phyloP scores from a whole-genome alignment of 2,329 filamentous ascomycete species.

The Talaromyces pinophilus region DNA sequence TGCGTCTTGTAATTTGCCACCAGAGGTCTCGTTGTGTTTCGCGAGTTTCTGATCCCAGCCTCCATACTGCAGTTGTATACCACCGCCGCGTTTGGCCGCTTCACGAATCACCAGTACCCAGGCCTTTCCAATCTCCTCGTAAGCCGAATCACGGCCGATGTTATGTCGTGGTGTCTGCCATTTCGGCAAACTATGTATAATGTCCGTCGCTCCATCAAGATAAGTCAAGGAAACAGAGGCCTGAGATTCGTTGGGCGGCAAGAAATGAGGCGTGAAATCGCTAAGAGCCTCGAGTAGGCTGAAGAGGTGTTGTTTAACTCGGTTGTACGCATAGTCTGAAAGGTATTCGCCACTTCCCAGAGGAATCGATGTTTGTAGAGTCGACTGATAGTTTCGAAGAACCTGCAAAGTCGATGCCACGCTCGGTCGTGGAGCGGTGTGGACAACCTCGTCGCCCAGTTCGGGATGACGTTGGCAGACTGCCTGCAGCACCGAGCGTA shows the following conservation, averaged over 20 bases:
- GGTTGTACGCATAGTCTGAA: slow-evolving; percentile 92
- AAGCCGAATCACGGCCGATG: slow-evolving; percentile 90
- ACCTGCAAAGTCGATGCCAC: slow-evolving; percentile 78
- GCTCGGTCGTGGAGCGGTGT: slow-evolving; percentile 82
- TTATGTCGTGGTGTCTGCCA: slow-evolving; percentile 89
- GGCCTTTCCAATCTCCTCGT: slow-evolving; percentile 91
- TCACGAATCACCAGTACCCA: slow-evolving; percentile 92
- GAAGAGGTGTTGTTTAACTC: slow-evolving; percentile 77
- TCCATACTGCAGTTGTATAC: slow-evolving; percentile 83
- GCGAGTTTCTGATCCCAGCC: slow-evolving; percentile 88
- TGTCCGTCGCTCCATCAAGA: slow-evolving; percentile 83
- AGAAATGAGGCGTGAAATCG: slow-evolving; percentile 93
- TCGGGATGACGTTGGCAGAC: slow-evolving; percentile 89
- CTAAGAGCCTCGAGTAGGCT: slow-evolving; percentile 84
- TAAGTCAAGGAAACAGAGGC: slow-evolving; percentile 81
- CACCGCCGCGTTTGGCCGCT: slow-evolving; percentile 84
- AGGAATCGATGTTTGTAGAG: slow-evolving; percentile 77
- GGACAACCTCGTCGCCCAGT: slow-evolving; percentile 80
- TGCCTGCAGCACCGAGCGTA: slow-evolving; percentile 82
- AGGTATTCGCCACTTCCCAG: slow-evolving; percentile 74
- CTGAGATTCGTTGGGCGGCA: slow-evolving; percentile 86
- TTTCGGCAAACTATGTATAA: slow-evolving; percentile 85
- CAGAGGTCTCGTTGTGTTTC: slow-evolving; percentile 84
- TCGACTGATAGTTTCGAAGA: slow-evolving; percentile 76
- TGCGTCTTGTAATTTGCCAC: slow-evolving; percentile 76